Evolutionary conservation across 2,329 filamentous ascomycete genomes (phyloP).

Genomic region (Chrysoporthe puriensis): DNA sequence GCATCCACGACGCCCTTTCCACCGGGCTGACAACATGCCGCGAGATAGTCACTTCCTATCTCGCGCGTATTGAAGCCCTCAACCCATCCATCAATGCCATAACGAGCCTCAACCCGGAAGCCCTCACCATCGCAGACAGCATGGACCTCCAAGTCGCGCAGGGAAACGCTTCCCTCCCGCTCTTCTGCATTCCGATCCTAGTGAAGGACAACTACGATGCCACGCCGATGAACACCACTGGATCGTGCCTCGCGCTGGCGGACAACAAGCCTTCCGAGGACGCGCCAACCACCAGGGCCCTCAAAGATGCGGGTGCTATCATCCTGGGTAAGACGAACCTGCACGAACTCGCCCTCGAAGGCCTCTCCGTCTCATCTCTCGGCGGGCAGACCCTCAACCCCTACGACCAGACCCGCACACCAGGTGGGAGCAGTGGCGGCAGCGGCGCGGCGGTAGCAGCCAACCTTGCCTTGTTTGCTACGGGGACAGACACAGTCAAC

Average conservation of each 20-base stretch:
- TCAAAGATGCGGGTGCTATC: constrained; percentile 56
- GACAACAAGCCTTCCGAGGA: constrained; percentile 49
- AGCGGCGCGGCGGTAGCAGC: constrained; percentile 61
- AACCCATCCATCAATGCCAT: constrained; percentile 63
- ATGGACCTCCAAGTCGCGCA: constrained; percentile 51
- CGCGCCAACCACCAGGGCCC: constrained; percentile 52
- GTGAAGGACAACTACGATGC: constrained; percentile 69
- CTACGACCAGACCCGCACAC: constrained; percentile 67
- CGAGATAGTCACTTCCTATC: constrained; percentile 56
- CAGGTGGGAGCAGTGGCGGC: constrained; percentile 66
- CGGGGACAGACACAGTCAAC: constrained; percentile 66
- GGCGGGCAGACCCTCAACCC: constrained; percentile 69
- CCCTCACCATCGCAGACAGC: constrained; percentile 48
- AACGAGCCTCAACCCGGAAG: constrained; percentile 52
- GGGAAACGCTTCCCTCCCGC: constrained; percentile 52
- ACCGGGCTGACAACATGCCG: constrained; percentile 57
- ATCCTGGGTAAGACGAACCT: constrained; percentile 65
- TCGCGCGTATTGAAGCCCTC: constrained; percentile 59
- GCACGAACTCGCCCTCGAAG: constrained; percentile 67
- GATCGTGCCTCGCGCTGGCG: constrained; percentile 54
- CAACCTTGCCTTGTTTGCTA: constrained; percentile 60
- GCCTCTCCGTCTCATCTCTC: constrained; percentile 63
- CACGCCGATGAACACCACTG: constrained; percentile 59
- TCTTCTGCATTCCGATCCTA: constrained; percentile 65
- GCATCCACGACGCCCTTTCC: constrained; percentile 59